Percentiles rank a stretch among this genome's conserved stretches.
phyloP scores from a whole-genome alignment of 2,329 filamentous ascomycete species.

The Rutstroemia sp. region DNA sequence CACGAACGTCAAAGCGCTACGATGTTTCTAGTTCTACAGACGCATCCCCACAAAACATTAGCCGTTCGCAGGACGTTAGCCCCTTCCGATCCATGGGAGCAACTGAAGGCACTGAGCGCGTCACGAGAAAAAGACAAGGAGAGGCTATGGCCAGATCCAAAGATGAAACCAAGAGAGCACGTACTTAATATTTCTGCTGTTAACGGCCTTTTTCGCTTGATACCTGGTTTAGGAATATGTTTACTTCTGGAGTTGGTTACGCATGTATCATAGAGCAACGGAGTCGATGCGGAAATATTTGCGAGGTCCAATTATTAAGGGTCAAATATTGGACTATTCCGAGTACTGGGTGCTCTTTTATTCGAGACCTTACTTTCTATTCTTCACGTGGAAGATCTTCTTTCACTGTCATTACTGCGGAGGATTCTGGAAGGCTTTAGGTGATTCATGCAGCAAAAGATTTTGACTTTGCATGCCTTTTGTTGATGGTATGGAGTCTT shows the following conservation, averaged over 20 bases:
- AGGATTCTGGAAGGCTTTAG: neutral
- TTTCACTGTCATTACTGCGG: neutral
- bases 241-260: neutral
- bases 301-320: too few species aligned
- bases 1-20: constrained; percentile 45
- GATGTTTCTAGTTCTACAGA: constrained; percentile 24
- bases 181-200: neutral
- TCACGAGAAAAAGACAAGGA: constrained; percentile 39
- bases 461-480: neutral
- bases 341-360: neutral
- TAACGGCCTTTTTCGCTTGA: neutral
- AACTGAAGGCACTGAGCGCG: constrained; percentile 19
- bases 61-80: constrained; percentile 16
- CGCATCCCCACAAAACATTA: constrained; percentile 14
- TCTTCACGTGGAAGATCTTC: neutral
- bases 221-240: neutral
- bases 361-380: constrained; percentile 2
- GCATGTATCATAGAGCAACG: neutral
- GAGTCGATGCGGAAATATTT: neutral
- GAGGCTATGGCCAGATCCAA: constrained; percentile 31
- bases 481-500: constrained; percentile 6
- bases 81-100: constrained; percentile 64
- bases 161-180: constrained; percentile 4
- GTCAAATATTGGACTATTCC: neutral
- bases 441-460: neutral